Evolutionary conservation across 495 filamentous ascomycete genomes (phyloP).

Genomic region (Tricharina praecox): DNA sequence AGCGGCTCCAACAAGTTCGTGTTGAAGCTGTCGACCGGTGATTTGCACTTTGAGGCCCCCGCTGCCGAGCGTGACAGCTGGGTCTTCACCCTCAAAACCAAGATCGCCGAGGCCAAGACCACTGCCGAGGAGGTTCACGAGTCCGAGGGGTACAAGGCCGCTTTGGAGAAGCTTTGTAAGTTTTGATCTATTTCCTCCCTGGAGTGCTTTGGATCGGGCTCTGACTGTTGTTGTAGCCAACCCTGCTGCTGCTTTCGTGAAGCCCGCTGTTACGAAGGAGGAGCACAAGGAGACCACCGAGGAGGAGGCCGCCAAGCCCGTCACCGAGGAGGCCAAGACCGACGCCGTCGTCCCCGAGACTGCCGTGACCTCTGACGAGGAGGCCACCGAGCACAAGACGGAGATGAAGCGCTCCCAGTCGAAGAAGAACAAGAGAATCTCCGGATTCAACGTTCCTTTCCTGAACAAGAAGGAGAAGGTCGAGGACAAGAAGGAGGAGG

Average conservation of each 20-base stretch:
- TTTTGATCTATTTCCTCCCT: slow-evolving; percentile 5
- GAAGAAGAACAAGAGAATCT: slow-evolving; percentile 70
- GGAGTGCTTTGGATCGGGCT: too few species aligned
- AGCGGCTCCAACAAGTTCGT: slow-evolving; percentile 62
- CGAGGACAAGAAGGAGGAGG: slow-evolving; percentile 27
- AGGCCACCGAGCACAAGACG: slow-evolving; percentile 31
- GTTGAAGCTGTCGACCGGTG: slow-evolving; percentile 38
- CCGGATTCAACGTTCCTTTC: slow-evolving; percentile 46
- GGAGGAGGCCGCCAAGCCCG: slow-evolving; percentile 32
- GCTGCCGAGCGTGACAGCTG: slow-evolving; percentile 75
- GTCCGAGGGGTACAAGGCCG: slow-evolving; percentile 63
- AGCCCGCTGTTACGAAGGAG: slow-evolving; percentile 20
- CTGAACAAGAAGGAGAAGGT: slow-evolving; percentile 27
- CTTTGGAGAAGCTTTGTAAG: slow-evolving; percentile 49
- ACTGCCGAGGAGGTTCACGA: slow-evolving; percentile 48
- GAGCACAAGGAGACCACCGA: slow-evolving; percentile 25
- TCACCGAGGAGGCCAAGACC: slow-evolving; percentile 32
- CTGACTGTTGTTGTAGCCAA: slow-evolving; percentile 29
- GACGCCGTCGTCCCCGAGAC: slow-evolving; percentile 2
- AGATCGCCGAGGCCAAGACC: slow-evolving; percentile 61
- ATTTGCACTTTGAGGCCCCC: slow-evolving; percentile 30
- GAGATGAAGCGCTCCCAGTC: slow-evolving; percentile 46
- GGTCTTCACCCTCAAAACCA: slow-evolving; percentile 59
- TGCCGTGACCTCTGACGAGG: slow-evolving; percentile 18
- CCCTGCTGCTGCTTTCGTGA: too few species aligned